Conservation (phyloP, 345 rosid genomes). For the Pugionium dolabratum region DNA sequence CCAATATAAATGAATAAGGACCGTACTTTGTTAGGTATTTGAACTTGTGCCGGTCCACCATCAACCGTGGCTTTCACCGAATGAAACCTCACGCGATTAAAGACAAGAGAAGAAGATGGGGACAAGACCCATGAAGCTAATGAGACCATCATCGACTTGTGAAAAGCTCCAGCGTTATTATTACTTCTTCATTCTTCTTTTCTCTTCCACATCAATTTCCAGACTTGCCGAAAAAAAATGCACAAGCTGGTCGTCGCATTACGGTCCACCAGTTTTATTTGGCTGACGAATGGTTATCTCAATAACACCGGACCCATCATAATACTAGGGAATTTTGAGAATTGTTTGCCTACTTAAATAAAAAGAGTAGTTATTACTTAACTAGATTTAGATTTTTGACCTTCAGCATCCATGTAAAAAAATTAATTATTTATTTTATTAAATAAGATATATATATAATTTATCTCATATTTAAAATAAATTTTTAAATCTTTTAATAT, state of each 20-base stretch:
- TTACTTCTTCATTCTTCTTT: slow-evolving; percentile 6
- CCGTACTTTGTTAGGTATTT: slow-evolving; percentile 31
- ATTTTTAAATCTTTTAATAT: too few species aligned
- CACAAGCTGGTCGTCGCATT: slow-evolving; percentile 3
- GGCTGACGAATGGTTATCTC: slow-evolving; percentile 25
- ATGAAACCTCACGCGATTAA: slow-evolving; percentile 20
- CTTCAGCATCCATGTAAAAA: too few species aligned
- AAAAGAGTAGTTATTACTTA: not conserved
- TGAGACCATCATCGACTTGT: slow-evolving; percentile 29
- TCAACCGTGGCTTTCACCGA: slow-evolving; percentile 32
- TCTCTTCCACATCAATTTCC: slow-evolving; percentile 5
- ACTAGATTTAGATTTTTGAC: not conserved
- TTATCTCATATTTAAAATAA: too few species aligned
- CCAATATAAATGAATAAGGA: slow-evolving; percentile 22
- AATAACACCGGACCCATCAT: not conserved
- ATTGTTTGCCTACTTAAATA: not conserved
- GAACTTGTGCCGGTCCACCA: slow-evolving; percentile 26
- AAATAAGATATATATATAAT: too few species aligned
- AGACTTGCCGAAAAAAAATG: not conserved
- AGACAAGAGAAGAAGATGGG: slow-evolving; percentile 26
- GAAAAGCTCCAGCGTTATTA: not conserved
- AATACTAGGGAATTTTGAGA: not conserved
- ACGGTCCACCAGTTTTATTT: slow-evolving; percentile 37
- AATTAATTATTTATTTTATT: too few species aligned
- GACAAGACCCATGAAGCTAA: slow-evolving; percentile 29